Percentiles rank a stretch among this genome's conserved stretches.
phyloP scores from a whole-genome alignment of 2,329 filamentous ascomycete species.

The Tolypocladium paradoxum region DNA sequence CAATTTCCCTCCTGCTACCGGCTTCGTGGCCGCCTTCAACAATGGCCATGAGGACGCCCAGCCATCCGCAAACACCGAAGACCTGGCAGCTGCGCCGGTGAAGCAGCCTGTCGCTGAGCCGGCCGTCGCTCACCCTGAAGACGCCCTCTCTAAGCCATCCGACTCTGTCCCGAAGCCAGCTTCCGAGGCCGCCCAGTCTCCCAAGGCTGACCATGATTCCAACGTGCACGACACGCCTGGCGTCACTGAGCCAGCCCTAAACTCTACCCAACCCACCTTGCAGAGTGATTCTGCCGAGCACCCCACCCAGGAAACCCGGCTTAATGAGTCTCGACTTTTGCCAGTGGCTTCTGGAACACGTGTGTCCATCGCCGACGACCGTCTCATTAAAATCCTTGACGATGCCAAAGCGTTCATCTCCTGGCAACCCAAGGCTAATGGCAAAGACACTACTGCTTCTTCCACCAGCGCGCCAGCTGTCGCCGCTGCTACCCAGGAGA shows the following conservation, averaged over 20 bases:
- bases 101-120: background rate
- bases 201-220: background rate
- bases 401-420: background rate
- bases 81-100: background rate
- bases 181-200: background rate
- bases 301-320: background rate
- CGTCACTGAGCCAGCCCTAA: background rate
- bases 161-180: background rate
- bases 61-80: background rate
- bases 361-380: background rate
- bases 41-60: background rate
- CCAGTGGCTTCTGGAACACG: background rate
- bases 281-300: background rate
- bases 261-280: background rate
- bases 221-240: background rate
- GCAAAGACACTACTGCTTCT: background rate
- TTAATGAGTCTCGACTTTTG: background rate
- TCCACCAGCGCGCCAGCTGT: background rate
- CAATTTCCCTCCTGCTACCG: background rate
- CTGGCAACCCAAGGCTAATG: background rate
- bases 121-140: background rate
- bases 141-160: background rate
- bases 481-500: background rate
- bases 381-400: background rate
- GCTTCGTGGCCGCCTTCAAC: background rate